A percentile compares a stretch with the other conserved stretches of the same genome.
These are phyloP conservation scores for Phlebopus sp. DNA, from an alignment of 1,284 basidiomycete genomes.

Conservation along the genomic window DNA sequence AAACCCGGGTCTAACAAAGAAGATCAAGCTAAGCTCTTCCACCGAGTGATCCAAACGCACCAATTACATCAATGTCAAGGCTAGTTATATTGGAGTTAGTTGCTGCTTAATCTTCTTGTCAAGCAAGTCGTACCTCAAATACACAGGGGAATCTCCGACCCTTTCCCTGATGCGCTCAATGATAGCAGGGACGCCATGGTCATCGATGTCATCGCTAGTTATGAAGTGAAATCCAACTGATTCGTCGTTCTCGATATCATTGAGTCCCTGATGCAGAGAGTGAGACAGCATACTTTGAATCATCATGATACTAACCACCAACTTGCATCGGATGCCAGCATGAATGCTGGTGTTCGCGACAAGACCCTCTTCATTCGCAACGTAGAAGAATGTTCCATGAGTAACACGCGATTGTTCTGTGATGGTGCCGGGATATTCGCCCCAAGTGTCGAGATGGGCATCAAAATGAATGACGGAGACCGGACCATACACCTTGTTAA, in stretches of 20 bases:
- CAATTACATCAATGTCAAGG: conserved; percentile 78
- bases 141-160: conserved; percentile 69
- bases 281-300: neutral
- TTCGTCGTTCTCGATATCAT: conserved; percentile 62
- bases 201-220: conserved; percentile 74
- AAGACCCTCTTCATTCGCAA: conserved; percentile 71
- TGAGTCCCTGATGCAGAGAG: conserved; percentile 40
- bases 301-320: conserved; percentile 42
- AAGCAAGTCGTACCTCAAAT: conserved; percentile 54
- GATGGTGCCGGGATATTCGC: conserved; percentile 48
- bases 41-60: conserved; percentile 36
- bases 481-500: conserved; percentile 71
- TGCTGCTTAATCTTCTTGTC: neutral
- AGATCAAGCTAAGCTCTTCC: conserved; percentile 8
- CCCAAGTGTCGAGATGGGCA: conserved; percentile 72
- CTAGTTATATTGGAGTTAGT: conserved; percentile 31
- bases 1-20: conserved; percentile 63
- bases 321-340: conserved; percentile 74
- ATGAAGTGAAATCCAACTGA: conserved; percentile 69
- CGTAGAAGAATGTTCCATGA: conserved; percentile 76
- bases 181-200: conserved; percentile 60
- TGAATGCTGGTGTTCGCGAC: conserved; percentile 72
- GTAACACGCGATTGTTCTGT: conserved; percentile 65
- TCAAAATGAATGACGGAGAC: conserved; percentile 82
- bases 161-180: conserved; percentile 59